Base-by-base conservation (phyloP, 352 stramenopile genomes). In the Phytopythium helicoides region DNA sequence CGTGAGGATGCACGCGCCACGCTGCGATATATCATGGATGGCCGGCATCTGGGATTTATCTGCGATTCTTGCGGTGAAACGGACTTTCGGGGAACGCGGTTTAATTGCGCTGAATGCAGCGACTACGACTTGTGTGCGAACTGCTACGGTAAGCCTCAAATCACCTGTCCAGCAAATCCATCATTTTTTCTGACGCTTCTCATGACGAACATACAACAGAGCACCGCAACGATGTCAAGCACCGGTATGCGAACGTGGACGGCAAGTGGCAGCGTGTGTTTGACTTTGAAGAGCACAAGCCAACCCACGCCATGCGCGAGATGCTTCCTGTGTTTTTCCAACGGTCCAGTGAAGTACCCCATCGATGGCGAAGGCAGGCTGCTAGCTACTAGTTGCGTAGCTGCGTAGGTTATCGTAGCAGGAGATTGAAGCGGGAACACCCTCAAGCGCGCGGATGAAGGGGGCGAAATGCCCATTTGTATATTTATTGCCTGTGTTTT, bases 1-100 rank as follows among this genome's bases (percentile, higher is more conserved):
- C 67, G 72, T 28, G 74, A 93, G 45, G 74, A 93, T 52, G 72
- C 71, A 1, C 61, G 73, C 14, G 64, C 62, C 4, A 92, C 83
- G 15, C 60, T 93, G 42, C 56, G 66, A 42, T 93, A 89, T 54
- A 89, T 93, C 47, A 92, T 93, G 83, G 81, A 90, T 49, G 83
- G 78, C 0, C 70, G 81, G 6, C 83, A 93, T 45, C 55, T 93
- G 11, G 83, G 83, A 0, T 93, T 93, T 45, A 91, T 91, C 37
- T 93, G 83, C 50, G 83, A 93, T 49, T 86, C 71, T 36, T 93
- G 81, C 38, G 83, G 79, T 12, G 71, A 91, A 66, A 90, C 81
- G 21, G 81, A 94, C 37, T 92, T 93, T 54, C 76, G 71, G 18
- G 82, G 82, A 15, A 54, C 76, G 36, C 76, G 83, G 10, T 94